phyloP scores from a whole-genome alignment of 768 basidiomycete species.

The Pulveroboletus sp. region DNA sequence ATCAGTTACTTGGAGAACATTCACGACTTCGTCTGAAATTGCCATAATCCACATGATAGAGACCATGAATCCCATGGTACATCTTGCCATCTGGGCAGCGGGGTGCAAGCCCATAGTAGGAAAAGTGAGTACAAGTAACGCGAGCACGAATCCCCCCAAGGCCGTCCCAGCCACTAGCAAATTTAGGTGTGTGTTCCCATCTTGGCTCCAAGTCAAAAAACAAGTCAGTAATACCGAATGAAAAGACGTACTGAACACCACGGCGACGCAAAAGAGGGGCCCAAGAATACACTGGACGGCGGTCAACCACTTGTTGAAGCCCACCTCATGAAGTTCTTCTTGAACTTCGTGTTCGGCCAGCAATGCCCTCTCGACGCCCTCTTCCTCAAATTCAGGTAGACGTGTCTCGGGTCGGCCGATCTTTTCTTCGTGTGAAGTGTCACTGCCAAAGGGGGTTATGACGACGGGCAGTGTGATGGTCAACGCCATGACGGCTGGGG shows the following conservation, averaged over 20 bases:
- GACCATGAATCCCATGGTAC: slow-evolving; percentile 88
- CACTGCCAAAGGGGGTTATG: slow-evolving; percentile 49
- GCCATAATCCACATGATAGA: slow-evolving; percentile 98
- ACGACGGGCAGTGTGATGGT: slow-evolving; percentile 93
- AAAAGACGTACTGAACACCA: slow-evolving; percentile 69
- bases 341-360: slow-evolving; percentile 74
- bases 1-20: slow-evolving; percentile 72
- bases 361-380: slow-evolving; percentile 64
- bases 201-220: slow-evolving; percentile 3
- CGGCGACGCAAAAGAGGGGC: slow-evolving; percentile 70
- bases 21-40: slow-evolving; percentile 94
- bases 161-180: slow-evolving; percentile 56
- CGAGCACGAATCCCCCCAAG: slow-evolving; percentile 52
- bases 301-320: slow-evolving; percentile 81
- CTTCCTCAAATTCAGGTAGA: slow-evolving; percentile 72
- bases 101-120: slow-evolving; percentile 57
- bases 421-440: slow-evolving; percentile 23
- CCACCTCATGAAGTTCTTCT: slow-evolving; percentile 63
- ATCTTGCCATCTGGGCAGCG: slow-evolving; percentile 64
- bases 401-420: slow-evolving; percentile 37
- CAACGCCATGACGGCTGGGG: slow-evolving; percentile 81
- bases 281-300: slow-evolving; percentile 81
- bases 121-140: slow-evolving; percentile 56
- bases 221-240: neutral
- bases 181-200: slow-evolving; percentile 39